These are phyloP conservation scores for Cryphonectria parasitica DNA, from an alignment of 2,329 filamentous ascomycete genomes.

Conservation along the genomic window DNA sequence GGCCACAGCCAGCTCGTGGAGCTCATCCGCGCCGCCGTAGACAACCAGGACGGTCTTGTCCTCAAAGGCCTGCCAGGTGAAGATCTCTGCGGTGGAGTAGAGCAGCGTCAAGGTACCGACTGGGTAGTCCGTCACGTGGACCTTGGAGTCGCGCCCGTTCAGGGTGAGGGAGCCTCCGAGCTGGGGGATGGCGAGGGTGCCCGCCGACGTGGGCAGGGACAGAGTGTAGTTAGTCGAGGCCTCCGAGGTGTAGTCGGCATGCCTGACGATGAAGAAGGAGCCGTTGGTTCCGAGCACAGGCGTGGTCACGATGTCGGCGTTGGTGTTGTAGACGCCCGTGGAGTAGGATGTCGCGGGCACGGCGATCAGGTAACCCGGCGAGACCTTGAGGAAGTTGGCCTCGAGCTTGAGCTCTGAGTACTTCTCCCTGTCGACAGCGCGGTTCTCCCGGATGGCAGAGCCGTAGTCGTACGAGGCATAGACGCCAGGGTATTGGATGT, in stretches of 20 bases:
- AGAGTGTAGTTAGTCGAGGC: constrained; percentile 65
- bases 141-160: constrained; percentile 67
- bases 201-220: constrained; percentile 62
- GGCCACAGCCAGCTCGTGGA: constrained; percentile 63
- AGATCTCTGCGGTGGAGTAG: constrained; percentile 72
- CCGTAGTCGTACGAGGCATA: constrained; percentile 64
- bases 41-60: constrained; percentile 64
- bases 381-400: constrained; percentile 74
- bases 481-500: constrained; percentile 70
- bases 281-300: constrained; percentile 58
- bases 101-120: constrained; percentile 61
- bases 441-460: constrained; percentile 47
- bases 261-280: constrained; percentile 69
- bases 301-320: constrained; percentile 62
- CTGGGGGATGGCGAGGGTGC: constrained; percentile 60
- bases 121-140: constrained; percentile 69
- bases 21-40: constrained; percentile 65
- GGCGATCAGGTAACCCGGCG: constrained; percentile 69
- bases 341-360: constrained; percentile 53
- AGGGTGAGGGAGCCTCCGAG: constrained; percentile 60
- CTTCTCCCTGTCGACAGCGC: constrained; percentile 71
- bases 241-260: constrained; percentile 64
- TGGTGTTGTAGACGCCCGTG: constrained; percentile 58
- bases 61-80: constrained; percentile 69
- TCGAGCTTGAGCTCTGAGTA: constrained; percentile 80